phyloP scores from a whole-genome alignment of 73 alveolate species.

The Paramecium biaurelia region DNA sequence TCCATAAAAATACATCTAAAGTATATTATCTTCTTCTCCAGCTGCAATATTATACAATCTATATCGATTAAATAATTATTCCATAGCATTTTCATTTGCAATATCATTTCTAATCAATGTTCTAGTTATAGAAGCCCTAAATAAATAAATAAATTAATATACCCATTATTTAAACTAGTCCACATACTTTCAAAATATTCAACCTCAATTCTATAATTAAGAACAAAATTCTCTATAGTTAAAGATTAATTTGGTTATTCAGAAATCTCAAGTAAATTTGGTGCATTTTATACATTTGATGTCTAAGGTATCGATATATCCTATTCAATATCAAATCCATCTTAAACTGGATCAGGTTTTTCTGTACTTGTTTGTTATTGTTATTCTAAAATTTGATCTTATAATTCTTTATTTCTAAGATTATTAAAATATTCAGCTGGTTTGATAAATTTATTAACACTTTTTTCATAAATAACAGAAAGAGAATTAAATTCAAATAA shows the following conservation, averaged over 20 bases:
- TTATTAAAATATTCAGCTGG: conserved; percentile 24
- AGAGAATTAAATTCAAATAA: conserved; percentile 55
- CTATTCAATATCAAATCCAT: background rate
- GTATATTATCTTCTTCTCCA: conserved; percentile 59
- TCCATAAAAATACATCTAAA: conserved; percentile 55
- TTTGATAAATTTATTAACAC: conserved; percentile 39
- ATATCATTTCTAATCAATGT: conserved; percentile 5
- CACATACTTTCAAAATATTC: conserved; percentile 50
- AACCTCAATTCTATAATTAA: background rate
- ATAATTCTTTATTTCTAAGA: conserved; percentile 50
- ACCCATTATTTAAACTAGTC: conserved; percentile 60
- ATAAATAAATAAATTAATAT: background rate
- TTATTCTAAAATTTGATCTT: background rate
- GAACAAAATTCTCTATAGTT: conserved; percentile 14
- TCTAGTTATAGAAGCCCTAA: conserved; percentile 49
- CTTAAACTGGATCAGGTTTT: background rate
- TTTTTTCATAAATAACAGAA: conserved; percentile 44
- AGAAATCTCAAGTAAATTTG: background rate
- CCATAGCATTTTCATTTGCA: conserved; percentile 37
- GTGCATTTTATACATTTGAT: background rate
- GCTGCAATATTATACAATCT: conserved; percentile 60
- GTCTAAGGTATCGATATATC: background rate
- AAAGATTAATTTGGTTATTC: background rate
- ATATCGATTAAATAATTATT: conserved; percentile 32
- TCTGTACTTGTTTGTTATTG: background rate